Evolutionary conservation across 2,329 filamentous ascomycete species (phyloP), one percentile per base, ranked within the genome.

Genomic region (Phialophora macrospora): DNA sequence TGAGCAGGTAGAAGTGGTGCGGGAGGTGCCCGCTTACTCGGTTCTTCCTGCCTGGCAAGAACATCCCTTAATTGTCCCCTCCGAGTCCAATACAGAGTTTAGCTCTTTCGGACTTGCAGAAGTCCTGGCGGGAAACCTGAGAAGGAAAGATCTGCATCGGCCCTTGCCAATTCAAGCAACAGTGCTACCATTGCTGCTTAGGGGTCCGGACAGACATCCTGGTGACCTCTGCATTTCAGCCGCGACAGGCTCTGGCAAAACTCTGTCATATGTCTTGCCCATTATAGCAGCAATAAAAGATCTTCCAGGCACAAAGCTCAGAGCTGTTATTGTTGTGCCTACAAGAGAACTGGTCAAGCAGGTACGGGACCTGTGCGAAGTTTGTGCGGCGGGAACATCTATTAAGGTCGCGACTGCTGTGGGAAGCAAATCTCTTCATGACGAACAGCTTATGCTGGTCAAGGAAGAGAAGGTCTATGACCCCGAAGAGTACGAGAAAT

Each of bases 211-310:
- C 63, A 80, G 85, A 41, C 84, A 87, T 41, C 80, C 85, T 1
- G 90, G 92, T 4, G 95, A 99, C 76, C 78, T 99, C 4, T 89
- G 96, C 52, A 89, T 99, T 2, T 95, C 93, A 7, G 95, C 96
- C 0, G 91, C 94, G 1, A 99, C 95, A 0, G 95, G 95, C 8
- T 98, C 95, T 0, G 95, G 95, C 63, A 99, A 99, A 76, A 99
- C 95, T 0, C 78, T 99, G 17, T 90, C 94, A 0, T 99, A 99
- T 74, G 87, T 94, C 0, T 80, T 99, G 2, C 95, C 95, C 0
- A 87, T 99, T 65, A 85, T 96, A 3, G 87, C 92, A 54, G 88
- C 90, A 58, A 81, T 99, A 56, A 88, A 89, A 70, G 82, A 85
- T 34, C 84, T 85, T 14, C 80, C 80, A 24, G 83, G 87, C 11